These are phyloP conservation scores for Setaria viridis DNA, from an alignment of 202 grass and related monocot genomes.

Conservation along the genomic window DNA sequence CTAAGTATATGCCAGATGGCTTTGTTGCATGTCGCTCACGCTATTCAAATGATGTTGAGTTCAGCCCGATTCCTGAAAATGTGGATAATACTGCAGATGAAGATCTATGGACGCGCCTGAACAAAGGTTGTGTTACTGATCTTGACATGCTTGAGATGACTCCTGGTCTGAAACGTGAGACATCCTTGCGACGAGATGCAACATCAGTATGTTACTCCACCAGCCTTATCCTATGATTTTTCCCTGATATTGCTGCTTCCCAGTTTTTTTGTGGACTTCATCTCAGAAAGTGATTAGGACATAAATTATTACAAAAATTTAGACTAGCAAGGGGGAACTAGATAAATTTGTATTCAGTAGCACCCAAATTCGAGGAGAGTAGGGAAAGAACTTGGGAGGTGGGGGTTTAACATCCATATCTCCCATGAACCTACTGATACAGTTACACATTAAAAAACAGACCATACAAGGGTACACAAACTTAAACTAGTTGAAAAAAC, in stretches of 20 bases:
- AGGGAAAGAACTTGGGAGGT: neutral
- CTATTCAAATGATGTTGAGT: conserved; percentile 63
- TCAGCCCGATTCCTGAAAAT: conserved; percentile 70
- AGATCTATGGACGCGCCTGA: conserved; percentile 77
- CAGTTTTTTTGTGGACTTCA: neutral
- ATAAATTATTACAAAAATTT: neutral
- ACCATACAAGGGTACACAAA: too few relatives aligned
- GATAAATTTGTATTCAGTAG: neutral
- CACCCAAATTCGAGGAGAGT: neutral
- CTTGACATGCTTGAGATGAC: conserved; percentile 85
- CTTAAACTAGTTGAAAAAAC: too few relatives aligned
- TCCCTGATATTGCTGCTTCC: neutral
- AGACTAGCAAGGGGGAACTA: neutral
- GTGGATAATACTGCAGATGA: conserved; percentile 60
- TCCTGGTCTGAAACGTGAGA: conserved; percentile 52
- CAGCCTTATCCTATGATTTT: neutral
- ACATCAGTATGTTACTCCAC: conserved; percentile 50
- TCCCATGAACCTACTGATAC: neutral
- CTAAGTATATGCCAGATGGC: conserved; percentile 49
- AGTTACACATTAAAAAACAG: neutral
- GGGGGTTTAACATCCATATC: neutral
- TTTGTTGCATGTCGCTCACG: conserved; percentile 66
- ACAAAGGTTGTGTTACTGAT: conserved; percentile 81
- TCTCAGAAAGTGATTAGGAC: neutral
- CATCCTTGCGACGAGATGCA: conserved; percentile 46